Evolutionary conservation across 1,284 basidiomycete species (phyloP), one percentile per base, ranked within the genome.

Genomic region (Rhodotorula sp.): DNA sequence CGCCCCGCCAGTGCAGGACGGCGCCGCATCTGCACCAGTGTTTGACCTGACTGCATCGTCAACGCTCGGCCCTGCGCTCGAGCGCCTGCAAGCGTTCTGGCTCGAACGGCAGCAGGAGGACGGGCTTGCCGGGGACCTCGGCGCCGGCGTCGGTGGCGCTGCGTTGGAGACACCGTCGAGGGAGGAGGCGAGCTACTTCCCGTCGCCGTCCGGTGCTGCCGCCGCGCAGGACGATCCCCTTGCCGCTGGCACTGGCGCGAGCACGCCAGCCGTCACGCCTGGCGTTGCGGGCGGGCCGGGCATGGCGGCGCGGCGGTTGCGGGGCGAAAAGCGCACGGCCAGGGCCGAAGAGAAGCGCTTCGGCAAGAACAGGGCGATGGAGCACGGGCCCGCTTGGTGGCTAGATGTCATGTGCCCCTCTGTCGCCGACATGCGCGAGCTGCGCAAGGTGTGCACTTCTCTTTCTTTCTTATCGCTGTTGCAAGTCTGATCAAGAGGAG

Each of bases 361-460:
- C 4, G 76, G 76, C 15, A 70, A 72, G 64, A 70, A 66, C 50
- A 25, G 53, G 25, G 71, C 67, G 56, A 64, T 65, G 67, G 69
- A 71, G 54, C 64, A 75, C 29, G 73, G 71, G 1, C 75, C 78
- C 17, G 89, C 91, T 21, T 97, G 94, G 95, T 97, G 94, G 88
- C 83, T 98, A 37, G 94, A 98, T 80, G 88, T 97, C 3, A 87
- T 91, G 29, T 94, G 90, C 77, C 94, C 95, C 2, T 90, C 89
- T 0, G 94, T 92, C 87, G 90, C 90, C 65, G 94, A 97, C 81
- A 89, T 97, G 86, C 87, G 90, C 67, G 88, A 90, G 32, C 87
- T 97, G 63, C 91, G 93, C 65, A 93, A 92, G 85, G 91, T 89
- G 76, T 68, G 85, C 61, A n/a, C n/a, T 25, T 44, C 27, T 59